A percentile compares a stretch with the other conserved stretches of the same genome.
Conservation (phyloP, 1,284 basidiomycete genomes). For the Singerocomus inundabilis region DNA sequence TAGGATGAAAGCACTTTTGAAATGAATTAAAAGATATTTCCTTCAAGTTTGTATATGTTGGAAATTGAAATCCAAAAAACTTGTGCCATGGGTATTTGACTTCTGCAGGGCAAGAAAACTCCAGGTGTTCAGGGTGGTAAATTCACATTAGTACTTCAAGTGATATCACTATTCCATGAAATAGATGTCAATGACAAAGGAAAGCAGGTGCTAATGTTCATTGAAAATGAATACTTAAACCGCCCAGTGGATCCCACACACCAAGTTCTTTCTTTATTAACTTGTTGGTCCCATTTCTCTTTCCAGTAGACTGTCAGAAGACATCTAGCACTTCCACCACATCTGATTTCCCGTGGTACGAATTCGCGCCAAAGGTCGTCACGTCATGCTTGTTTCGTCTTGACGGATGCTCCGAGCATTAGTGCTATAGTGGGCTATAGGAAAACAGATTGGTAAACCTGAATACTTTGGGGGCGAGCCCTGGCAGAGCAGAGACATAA, state of each 20-base stretch:
- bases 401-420: conserved; percentile 44
- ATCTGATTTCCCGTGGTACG: conserved; percentile 87
- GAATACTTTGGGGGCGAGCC: conserved; percentile 95
- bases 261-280: conserved; percentile 83
- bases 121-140: background rate
- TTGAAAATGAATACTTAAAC: conserved; percentile 22
- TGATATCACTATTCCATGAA: background rate
- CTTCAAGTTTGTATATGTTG: too few species aligned
- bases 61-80: too few species aligned
- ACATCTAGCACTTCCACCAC: conserved; percentile 71
- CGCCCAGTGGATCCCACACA: conserved; percentile 70
- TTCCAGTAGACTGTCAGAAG: conserved; percentile 97
- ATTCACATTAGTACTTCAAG: background rate
- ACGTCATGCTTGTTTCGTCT: conserved; percentile 56
- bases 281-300: conserved; percentile 83
- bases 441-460: conserved; percentile 93
- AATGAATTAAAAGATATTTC: background rate
- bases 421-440: conserved; percentile 70
- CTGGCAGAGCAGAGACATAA: conserved; percentile 87
- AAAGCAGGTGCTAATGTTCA: background rate
- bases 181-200: background rate
- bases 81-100: too few species aligned
- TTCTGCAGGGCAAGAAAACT: too few species aligned
- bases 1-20: conserved; percentile 2
- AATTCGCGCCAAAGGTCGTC: conserved; percentile 71